A percentile compares a stretch with the other conserved stretches of the same genome.
Evolutionary conservation across 345 rosid species (phyloP).

Genomic region (Syzygium oleosum): DNA sequence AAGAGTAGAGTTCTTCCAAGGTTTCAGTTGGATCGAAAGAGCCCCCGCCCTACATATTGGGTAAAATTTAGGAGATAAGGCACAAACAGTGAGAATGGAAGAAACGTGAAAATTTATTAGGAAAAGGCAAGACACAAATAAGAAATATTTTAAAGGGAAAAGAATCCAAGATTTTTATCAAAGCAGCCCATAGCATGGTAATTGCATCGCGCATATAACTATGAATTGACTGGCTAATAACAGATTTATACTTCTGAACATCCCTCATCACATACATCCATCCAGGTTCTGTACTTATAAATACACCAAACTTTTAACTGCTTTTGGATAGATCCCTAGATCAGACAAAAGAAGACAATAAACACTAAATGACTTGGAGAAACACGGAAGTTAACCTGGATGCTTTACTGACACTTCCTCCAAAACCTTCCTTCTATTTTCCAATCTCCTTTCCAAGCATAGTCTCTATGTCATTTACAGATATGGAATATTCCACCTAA

Average conservation of each 20-base stretch:
- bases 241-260: not conserved
- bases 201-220: not conserved
- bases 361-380: not conserved
- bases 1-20: constrained; percentile 87
- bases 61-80: not conserved
- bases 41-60: constrained; percentile 76
- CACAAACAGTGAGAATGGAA: not conserved
- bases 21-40: constrained; percentile 65
- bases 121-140: not conserved
- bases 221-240: not conserved
- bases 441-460: not conserved
- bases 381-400: not conserved
- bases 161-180: not conserved
- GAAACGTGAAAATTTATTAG: not conserved
- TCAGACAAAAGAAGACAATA: not conserved
- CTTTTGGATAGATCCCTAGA: not conserved
- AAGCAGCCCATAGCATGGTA: not conserved
- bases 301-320: not conserved
- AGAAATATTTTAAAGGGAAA: not conserved
- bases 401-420: not conserved
- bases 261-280: not conserved
- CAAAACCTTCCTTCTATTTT: not conserved
- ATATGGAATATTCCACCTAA: not conserved
- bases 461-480: not conserved
- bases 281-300: not conserved